Conservation (phyloP, 208 protist species). For the Trypanosoma avium region DNA sequence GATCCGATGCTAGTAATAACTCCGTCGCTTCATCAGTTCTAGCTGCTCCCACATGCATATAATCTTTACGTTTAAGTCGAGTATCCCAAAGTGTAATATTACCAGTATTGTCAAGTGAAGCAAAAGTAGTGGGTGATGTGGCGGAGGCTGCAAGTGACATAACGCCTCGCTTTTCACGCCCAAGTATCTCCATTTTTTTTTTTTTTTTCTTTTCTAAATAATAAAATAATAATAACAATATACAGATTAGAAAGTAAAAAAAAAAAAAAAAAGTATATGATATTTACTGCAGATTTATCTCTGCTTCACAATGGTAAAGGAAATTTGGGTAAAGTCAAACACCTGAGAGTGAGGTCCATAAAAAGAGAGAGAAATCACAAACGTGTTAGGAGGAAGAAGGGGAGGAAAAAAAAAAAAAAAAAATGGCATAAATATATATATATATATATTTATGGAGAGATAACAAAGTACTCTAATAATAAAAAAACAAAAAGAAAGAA, state of each 20-base stretch:
- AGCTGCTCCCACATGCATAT: conserved; percentile 20
- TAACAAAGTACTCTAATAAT: background rate
- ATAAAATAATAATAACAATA: no score
- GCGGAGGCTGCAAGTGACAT: conserved; percentile 48
- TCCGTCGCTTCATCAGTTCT: conserved; percentile 38
- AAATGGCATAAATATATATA: background rate
- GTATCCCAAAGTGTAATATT: conserved; percentile 55
- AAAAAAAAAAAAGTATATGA: background rate
- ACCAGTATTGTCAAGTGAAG: conserved; percentile 42
- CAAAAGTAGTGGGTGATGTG: conserved; percentile 33
- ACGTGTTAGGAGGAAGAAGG: no score
- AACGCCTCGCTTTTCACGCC: conserved; percentile 29
- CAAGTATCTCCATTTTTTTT: conserved; percentile 49
- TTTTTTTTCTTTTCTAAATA: no score
- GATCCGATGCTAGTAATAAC: conserved; percentile 41
- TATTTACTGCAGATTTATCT: no score
- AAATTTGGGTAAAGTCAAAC: no score
- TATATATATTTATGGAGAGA: background rate
- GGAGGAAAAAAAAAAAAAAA: conserved; percentile 14
- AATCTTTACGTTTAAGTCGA: conserved; percentile 47
- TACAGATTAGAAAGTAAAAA: no score
- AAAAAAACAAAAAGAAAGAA: background rate
- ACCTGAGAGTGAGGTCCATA: no score
- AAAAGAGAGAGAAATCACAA: no score
- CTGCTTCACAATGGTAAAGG: no score